Base-by-base conservation (phyloP, 495 filamentous ascomycete genomes). In the Sporormia fimetaria region DNA sequence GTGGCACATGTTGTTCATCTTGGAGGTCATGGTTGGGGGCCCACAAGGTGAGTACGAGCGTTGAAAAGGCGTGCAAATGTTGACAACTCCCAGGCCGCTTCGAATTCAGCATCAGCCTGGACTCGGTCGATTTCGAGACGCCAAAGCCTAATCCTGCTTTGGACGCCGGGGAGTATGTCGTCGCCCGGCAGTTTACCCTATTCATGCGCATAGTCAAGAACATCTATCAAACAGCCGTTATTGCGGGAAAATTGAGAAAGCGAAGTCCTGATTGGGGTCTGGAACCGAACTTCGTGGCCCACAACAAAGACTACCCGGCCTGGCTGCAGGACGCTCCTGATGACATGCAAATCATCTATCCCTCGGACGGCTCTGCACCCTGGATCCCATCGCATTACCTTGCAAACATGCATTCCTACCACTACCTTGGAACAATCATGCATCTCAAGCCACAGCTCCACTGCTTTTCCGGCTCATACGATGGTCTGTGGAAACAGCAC, bases 351-450 rank as follows among this genome's bases (percentile, higher is more conserved):
- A 64, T 98, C 26, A 72, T 67, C 18, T 93, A 87, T 55, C 81
- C 86, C 15, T 55, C 71, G 1, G 81, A 93, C 56, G 81, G 83
- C 24, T 81, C 79, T 3, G 73, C 84, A 2, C 86, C 88, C 0
- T 93, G 81, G 76, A 67, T 95, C 31, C 76, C 83, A 4, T 90
- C 84, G 14, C 83, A 94, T 56, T 95, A 90, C 49, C 70, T 90
- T 37, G 90, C 82, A 20, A 93, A 95, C 51, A 70, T 95, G 58
- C 90, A 96, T 59, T 84, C 77, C 5, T 94, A 96, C 63, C 87
- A 90, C 58, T 80, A 94, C 48, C 66, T 98, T 21, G 80, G 74
- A 22, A 73, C 88, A 24, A 86, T 96, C 35, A 75, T 96, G 64
- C 76, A 94, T 30, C 81, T 94, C 56, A 71, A 90, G 33, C 88